These are phyloP conservation scores for Peniophora sp. DNA, from an alignment of 1,284 basidiomycete genomes.

Conservation along the genomic window DNA sequence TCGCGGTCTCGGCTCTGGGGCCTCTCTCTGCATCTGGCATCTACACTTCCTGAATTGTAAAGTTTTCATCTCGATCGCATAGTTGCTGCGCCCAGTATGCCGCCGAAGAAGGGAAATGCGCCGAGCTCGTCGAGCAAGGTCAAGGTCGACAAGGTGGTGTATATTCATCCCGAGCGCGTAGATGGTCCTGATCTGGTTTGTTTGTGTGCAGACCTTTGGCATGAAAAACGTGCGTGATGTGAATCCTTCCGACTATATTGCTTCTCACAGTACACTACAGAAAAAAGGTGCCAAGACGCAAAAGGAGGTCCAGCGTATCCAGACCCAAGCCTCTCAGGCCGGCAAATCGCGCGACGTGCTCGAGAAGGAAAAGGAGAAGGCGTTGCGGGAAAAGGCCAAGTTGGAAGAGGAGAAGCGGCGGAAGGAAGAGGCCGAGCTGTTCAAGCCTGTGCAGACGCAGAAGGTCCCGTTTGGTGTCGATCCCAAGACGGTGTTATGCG, in stretches of 20 bases:
- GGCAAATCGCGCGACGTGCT: constrained; percentile 75
- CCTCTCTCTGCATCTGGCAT: too few relatives aligned
- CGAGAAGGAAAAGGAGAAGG: constrained; percentile 83
- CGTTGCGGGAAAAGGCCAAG: constrained; percentile 69
- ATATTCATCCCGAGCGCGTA: constrained; percentile 6
- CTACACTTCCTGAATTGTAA: constrained; percentile 15
- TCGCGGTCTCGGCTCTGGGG: too few relatives aligned
- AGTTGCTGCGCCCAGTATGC: too few relatives aligned
- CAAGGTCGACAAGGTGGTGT: constrained; percentile 67
- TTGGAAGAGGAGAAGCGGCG: constrained; percentile 76
- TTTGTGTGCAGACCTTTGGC: constrained; percentile 68
- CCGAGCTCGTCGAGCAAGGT: constrained; percentile 49
- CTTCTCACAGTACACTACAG: constrained; percentile 35
- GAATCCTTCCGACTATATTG: constrained; percentile 6
- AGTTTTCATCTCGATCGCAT: too few relatives aligned
- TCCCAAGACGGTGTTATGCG: constrained; percentile 87
- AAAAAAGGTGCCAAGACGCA: constrained; percentile 97
- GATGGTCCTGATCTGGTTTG: constrained; percentile 14
- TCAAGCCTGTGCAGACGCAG: constrained; percentile 73
- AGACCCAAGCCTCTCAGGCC: constrained; percentile 62
- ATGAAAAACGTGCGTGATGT: constrained; percentile 87
- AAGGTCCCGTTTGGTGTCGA: constrained; percentile 95
- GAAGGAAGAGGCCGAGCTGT: constrained; percentile 80
- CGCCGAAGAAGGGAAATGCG: constrained; percentile 61
- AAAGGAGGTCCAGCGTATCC: constrained; percentile 72